Conservation (phyloP, 345 rosid species). For the Populus alba region DNA sequence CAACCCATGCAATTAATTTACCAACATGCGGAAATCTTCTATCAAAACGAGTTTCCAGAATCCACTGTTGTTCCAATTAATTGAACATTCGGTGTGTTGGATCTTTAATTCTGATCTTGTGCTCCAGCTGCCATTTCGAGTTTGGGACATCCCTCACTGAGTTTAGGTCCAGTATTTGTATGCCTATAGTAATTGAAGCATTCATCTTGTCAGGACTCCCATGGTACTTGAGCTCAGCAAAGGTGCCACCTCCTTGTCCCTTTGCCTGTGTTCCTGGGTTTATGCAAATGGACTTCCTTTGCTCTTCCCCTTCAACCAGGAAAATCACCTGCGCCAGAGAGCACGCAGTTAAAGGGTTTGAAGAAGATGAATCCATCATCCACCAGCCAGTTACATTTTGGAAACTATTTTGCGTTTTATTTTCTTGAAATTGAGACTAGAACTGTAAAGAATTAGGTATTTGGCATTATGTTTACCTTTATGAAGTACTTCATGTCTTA, state of each 20-base stretch:
- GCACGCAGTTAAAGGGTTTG: not conserved
- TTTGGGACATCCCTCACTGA: not conserved
- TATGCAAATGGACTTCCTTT: slow-evolving; percentile 61
- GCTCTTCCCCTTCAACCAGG: slow-evolving; percentile 57
- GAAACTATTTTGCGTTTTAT: not conserved
- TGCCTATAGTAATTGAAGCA: slow-evolving; percentile 63
- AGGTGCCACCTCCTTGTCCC: slow-evolving; percentile 89
- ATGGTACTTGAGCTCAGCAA: slow-evolving; percentile 60
- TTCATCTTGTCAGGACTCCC: slow-evolving; percentile 56
- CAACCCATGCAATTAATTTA: not conserved
- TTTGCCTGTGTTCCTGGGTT: slow-evolving; percentile 87
- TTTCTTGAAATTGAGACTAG: not conserved
- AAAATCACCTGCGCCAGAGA: slow-evolving; percentile 49
- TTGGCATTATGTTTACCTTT: slow-evolving; percentile 43
- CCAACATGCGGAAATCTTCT: not conserved
- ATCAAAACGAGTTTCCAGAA: not conserved
- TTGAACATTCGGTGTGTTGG: not conserved
- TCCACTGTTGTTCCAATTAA: not conserved
- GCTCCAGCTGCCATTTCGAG: not conserved
- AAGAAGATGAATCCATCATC: not conserved
- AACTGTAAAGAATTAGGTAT: not conserved
- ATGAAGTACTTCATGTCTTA: slow-evolving; percentile 79
- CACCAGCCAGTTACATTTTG: not conserved
- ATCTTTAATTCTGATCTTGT: not conserved
- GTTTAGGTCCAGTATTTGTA: slow-evolving; percentile 30